Evolutionary conservation across 768 basidiomycete genomes (phyloP), one percentile per base, ranked within the genome.

Genomic region (Fistulinella prunicolor): DNA sequence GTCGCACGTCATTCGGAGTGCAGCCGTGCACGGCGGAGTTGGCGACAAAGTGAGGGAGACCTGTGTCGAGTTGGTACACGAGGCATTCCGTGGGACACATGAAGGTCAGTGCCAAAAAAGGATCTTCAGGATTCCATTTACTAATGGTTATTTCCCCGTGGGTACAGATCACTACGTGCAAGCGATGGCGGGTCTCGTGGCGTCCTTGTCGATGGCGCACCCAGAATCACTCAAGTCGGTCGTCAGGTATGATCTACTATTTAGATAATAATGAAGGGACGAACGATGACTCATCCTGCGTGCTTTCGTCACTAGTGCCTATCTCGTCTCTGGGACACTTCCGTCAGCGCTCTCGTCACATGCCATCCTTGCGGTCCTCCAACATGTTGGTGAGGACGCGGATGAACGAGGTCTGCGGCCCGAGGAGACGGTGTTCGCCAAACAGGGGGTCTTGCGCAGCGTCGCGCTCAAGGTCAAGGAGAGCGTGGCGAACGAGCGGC

Each of bases 401-500:
- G 71, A 72, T 3, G 48, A 36, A 14, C 35, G 9, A 13, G n/a
- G n/a, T n/a, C n/a, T 40, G 0, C 12, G 23, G 21, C 23, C 51
- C 0, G 64, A 23, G 53, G 67, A 19, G 72, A 79, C 14, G 77
- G 79, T 47, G 61, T 89, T 22, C 85, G 93, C 76, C 77, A 85
- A 68, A 44, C 71, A 90, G 3, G 75, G 76, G 3, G 56, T 86
- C 6, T 67, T 86, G 26, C 76, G 76, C 6, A 77, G 69, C 35
- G 80, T 94, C 3, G 81, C 86, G 0, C 80, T 85, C 63, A 93
- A 93, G 63, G 75, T 87, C 3, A 70, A 82, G 43, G 84, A 86
- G 53, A 81, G 84, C 57, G 76, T 79, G 1, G 80, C 75, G 3
- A 82, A 76, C 51, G 89, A 93, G 36, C 79, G 79, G 29, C 82